Conservation (phyloP, 495 filamentous ascomycete species). For the Chlorociboria aeruginascens region DNA sequence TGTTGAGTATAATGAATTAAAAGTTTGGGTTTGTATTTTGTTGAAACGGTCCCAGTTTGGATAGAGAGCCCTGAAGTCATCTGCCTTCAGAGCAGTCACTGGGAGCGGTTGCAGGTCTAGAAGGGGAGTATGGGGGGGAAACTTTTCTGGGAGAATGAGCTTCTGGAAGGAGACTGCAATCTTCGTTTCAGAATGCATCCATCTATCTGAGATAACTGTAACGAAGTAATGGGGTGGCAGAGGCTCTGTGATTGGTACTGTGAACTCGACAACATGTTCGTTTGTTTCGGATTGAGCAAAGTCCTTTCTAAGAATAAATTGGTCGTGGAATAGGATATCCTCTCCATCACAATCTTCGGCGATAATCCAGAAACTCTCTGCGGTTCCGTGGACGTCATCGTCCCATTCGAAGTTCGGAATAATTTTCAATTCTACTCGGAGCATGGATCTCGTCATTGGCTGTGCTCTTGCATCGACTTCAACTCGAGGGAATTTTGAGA, state of each 20-base stretch:
- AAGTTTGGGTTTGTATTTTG: constrained; percentile 94
- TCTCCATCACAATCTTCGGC: constrained; percentile 97
- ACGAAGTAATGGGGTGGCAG: constrained; percentile 99
- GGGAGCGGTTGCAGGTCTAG: constrained; percentile 86
- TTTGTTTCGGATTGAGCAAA: constrained; percentile 69
- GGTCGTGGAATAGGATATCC: constrained; percentile 90
- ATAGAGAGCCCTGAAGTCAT: constrained; percentile 74
- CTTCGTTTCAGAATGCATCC: constrained; percentile 96
- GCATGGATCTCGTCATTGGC: constrained; percentile 89
- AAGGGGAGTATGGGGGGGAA: constrained; percentile 83
- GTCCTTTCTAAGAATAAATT: constrained; percentile 80
- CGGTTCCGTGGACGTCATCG: constrained; percentile 69
- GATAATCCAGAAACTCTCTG: constrained; percentile 93
- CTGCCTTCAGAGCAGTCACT: constrained; percentile 73
- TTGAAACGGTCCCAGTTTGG: constrained; percentile 84
- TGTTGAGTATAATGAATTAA: constrained; percentile 79
- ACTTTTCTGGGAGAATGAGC: constrained; percentile 85
- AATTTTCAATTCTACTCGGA: constrained; percentile 87
- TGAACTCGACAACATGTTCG: constrained; percentile 95
- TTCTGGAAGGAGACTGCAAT: constrained; percentile 91
- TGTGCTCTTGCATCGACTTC: constrained; percentile 88
- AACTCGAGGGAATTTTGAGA: constrained; percentile 86
- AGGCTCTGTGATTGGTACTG: constrained; percentile 88
- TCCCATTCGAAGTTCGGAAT: constrained; percentile 97
- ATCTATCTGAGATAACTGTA: constrained; percentile 82